A percentile compares a stretch with the other conserved stretches of the same genome.
Evolutionary conservation across 768 basidiomycete species (phyloP).

Genomic region (Rhizopogon roseolus): DNA sequence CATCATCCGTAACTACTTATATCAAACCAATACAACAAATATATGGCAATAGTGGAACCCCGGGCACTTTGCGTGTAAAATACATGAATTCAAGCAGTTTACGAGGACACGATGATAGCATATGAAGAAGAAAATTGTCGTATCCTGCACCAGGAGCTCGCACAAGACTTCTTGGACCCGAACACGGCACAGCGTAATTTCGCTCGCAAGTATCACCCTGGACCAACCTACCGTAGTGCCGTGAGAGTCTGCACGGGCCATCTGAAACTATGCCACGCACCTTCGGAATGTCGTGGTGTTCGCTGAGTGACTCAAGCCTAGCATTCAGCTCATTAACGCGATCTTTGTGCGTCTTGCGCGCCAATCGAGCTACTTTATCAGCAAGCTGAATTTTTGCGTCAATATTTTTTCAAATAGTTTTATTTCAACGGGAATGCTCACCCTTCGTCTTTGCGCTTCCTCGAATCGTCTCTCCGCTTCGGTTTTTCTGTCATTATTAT

Average conservation of each 20-base stretch:
- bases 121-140: constrained; percentile 11
- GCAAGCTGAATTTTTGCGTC: constrained; percentile 46
- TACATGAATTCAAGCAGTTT: constrained; percentile 16
- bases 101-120: constrained; percentile 17
- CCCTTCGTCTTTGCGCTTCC: constrained; percentile 77
- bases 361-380: constrained; percentile 69
- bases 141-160: constrained; percentile 4
- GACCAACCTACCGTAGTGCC: constrained; percentile 60
- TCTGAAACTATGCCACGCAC: constrained; percentile 32
- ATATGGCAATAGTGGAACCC: constrained; percentile 27
- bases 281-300: constrained; percentile 95
- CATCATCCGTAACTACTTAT: constrained; percentile 33
- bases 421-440: constrained; percentile 31
- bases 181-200: constrained; percentile 23
- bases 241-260: constrained; percentile 27
- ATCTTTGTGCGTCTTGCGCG: constrained; percentile 88
- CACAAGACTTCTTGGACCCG: neutral
- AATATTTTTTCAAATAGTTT: neutral
- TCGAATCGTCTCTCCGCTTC: constrained; percentile 88
- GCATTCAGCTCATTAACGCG: constrained; percentile 87
- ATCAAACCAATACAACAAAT: constrained; percentile 29
- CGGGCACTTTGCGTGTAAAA: constrained; percentile 19
- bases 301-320: constrained; percentile 81
- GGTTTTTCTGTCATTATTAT: constrained; percentile 56
- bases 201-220: constrained; percentile 56